Percentiles rank a stretch among this genome's conserved stretches.
These are phyloP conservation scores for Fraxinus angustifolia DNA, from an alignment of 305 asterid genomes.

Conservation along the genomic window DNA sequence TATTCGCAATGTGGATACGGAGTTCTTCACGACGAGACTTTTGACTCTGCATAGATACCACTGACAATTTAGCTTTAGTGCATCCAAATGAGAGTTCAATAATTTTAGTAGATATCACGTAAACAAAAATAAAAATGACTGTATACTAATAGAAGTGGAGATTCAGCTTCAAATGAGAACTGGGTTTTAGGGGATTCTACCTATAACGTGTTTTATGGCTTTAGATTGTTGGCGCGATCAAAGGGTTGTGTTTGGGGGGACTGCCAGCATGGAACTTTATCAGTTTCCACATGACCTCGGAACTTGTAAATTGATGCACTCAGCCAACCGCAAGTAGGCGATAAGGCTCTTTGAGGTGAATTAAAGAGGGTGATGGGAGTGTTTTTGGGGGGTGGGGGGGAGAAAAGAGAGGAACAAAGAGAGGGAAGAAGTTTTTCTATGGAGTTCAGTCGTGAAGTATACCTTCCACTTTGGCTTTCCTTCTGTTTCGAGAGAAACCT, in stretches of 20 bases:
- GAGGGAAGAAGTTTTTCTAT: constrained; percentile 1
- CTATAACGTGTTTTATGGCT: neutral
- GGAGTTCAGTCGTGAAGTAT: constrained; percentile 22
- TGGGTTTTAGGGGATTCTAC: constrained; percentile 4
- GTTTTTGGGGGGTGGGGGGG: neutral
- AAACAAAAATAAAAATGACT: constrained; percentile 4
- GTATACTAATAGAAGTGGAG: constrained; percentile 8
- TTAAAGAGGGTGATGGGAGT: neutral
- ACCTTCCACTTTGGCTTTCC: constrained; percentile 99
- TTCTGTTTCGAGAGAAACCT: constrained; percentile 88
- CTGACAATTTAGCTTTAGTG: constrained; percentile 16
- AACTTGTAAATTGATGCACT: neutral
- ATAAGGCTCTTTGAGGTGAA: neutral
- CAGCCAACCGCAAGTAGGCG: neutral
- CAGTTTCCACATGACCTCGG: neutral
- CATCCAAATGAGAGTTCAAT: constrained; percentile 18
- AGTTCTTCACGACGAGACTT: constrained; percentile 98
- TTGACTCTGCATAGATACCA: constrained; percentile 69
- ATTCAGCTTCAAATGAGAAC: constrained; percentile 3
- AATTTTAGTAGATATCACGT: constrained; percentile 12
- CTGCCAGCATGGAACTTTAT: neutral
- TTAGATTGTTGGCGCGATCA: neutral
- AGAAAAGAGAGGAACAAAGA: constrained; percentile 18
- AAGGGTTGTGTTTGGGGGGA: neutral
- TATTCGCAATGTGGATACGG: constrained; percentile 77